These are phyloP conservation scores for Cutaneotrichosporon arboriforme DNA, from an alignment of 1,284 basidiomycete genomes.

Conservation along the genomic window DNA sequence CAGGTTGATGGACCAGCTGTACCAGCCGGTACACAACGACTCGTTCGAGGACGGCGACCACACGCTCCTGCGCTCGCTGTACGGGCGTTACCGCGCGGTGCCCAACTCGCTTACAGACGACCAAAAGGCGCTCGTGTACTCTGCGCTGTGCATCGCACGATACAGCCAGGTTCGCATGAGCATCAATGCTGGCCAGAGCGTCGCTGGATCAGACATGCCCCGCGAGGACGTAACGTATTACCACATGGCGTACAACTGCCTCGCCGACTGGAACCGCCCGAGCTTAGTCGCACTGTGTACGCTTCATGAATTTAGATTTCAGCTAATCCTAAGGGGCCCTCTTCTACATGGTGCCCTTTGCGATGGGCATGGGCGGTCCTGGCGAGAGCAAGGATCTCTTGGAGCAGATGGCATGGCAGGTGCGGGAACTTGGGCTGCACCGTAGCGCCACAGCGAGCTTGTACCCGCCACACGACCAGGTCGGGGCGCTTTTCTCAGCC, in stretches of 20 bases:
- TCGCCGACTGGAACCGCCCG: conserved; percentile 22
- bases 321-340: conserved; percentile 17
- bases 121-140: conserved; percentile 20
- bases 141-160: conserved; percentile 18
- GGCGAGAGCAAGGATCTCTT: conserved; percentile 21
- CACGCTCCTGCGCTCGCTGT: conserved; percentile 11
- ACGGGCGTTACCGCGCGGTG: conserved; percentile 20
- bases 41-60: conserved; percentile 1
- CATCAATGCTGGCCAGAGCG: neutral
- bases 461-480: conserved; percentile 23
- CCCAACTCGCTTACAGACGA: conserved; percentile 22
- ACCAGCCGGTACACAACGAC: neutral
- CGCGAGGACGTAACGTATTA: conserved; percentile 31
- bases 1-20: conserved; percentile 16
- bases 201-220: neutral
- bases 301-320: neutral
- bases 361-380: conserved; percentile 19
- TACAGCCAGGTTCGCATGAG: conserved; percentile 12
- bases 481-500: conserved; percentile 18
- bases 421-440: conserved; percentile 24
- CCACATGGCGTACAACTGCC: conserved; percentile 18
- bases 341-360: conserved; percentile 22
- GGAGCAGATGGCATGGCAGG: conserved; percentile 27
- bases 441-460: conserved; percentile 17
- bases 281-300: conserved; percentile 23